Base-by-base conservation (phyloP, 495 filamentous ascomycete genomes). In the Neurospora sp. region DNA sequence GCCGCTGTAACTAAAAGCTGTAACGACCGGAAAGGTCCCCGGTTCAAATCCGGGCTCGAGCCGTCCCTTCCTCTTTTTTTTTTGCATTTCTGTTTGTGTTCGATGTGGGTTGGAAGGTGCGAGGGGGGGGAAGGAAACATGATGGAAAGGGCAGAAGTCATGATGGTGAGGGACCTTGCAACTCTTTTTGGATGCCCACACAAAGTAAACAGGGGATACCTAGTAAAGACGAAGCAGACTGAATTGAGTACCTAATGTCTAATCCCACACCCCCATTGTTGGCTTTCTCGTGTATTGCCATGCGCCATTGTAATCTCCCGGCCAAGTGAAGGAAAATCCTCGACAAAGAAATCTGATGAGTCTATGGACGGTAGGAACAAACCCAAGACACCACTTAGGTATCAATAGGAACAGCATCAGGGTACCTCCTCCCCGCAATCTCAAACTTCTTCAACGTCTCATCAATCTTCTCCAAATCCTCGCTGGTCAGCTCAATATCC, bases 381-480 rank as follows among this genome's bases (percentile, higher is more conserved):
- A 7, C 27, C 27, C 41, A 44, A 18, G 54, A 66, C 14, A 35
- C 54, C 27, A 66, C 7, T 66, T 35, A 66, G 14, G 12, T 16
- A 10, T 66, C 54, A 37, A 66, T 66, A 66, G 54, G 54, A 66
- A 66, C 54, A 66, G 54, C 54, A 35, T 66, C 54, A 66, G 79
- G 74, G 74, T 88, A 87, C 16, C 85, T 75, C 1, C 39, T 62
- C 0, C 86, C 86, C n/a, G 72, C 70, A 8, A 81, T 76, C 54
- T 78, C 77, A 71, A 85, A 81, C 69, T 72, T 77, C 0, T 73
- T 77, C 10, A 87, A 66, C 37, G 82, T 82, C 6, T 70, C 75
- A 70, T 88, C 81, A 42, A 89, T 84, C 72, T 82, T 77, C 12
- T 69, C 77, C 79, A 85, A 70, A 69, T 89, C 87, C 20, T 83